Percentiles rank a stretch among this genome's conserved stretches.
Conservation (phyloP, 192 early-diverging fungal genomes). For the Pecoramyces ruminantium region DNA sequence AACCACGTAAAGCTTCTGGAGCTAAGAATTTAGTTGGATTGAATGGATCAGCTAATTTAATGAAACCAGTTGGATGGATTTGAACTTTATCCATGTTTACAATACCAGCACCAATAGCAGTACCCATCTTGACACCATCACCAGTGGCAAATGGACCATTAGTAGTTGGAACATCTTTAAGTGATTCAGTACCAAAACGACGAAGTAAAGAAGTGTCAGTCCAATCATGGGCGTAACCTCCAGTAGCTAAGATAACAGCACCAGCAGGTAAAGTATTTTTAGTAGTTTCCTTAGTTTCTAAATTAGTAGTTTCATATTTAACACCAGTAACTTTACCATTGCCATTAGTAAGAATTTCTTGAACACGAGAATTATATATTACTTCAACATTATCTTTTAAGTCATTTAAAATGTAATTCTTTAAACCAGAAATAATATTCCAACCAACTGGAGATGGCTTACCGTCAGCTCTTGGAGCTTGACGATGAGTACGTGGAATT, state of each 20-base stretch:
- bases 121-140: background rate
- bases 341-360: background rate
- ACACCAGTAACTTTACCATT: background rate
- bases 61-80: slow-evolving; percentile 1
- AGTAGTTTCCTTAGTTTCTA: background rate
- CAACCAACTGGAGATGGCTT: slow-evolving; percentile 14
- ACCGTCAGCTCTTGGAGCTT: background rate
- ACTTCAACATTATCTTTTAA: background rate
- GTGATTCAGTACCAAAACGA: background rate
- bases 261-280: background rate
- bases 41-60: slow-evolving; percentile 1
- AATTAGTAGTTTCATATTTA: background rate
- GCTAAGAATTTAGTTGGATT: slow-evolving; percentile 3
- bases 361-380: background rate
- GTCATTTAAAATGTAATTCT: background rate
- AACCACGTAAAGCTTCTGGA: slow-evolving; percentile 2
- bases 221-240: background rate
- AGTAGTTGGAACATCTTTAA: background rate
- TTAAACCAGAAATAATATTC: slow-evolving; percentile 6
- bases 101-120: background rate
- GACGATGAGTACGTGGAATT: background rate
- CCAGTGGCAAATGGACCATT: background rate
- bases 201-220: slow-evolving; percentile 1
- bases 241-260: background rate
- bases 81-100: background rate